phyloP scores from a whole-genome alignment of 1,284 basidiomycete genomes.

The Melampsora occidentalis region DNA sequence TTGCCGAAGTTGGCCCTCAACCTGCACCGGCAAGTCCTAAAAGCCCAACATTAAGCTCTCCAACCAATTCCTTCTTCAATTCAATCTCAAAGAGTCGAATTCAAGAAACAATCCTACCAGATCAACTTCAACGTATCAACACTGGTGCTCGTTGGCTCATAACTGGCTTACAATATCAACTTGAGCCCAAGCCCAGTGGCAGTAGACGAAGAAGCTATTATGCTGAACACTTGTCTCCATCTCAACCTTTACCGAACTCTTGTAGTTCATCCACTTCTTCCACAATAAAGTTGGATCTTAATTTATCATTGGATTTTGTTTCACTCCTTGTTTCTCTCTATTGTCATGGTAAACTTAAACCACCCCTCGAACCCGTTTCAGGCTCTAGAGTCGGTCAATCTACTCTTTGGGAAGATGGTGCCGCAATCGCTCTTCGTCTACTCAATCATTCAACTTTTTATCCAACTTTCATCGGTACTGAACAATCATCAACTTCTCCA shows the following conservation, averaged over 20 bases:
- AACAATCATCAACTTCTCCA: background rate
- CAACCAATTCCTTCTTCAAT: conserved; percentile 1
- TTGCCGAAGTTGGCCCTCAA: background rate
- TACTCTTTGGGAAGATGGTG: conserved; percentile 8
- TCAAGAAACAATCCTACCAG: background rate
- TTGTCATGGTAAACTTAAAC: conserved; percentile 4
- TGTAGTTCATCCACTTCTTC: background rate
- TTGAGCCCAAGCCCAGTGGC: background rate
- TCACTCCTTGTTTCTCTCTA: conserved; percentile 1
- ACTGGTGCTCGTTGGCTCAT: conserved; percentile 7
- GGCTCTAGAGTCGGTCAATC: background rate
- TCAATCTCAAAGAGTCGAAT: background rate
- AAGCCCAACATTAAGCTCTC: background rate
- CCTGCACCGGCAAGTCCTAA: background rate
- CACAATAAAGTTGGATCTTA: background rate
- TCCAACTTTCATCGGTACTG: conserved; percentile 1
- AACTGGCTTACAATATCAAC: background rate
- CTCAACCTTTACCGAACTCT: background rate
- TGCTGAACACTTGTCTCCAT: background rate
- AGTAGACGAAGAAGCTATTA: background rate
- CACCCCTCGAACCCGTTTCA: conserved; percentile 1
- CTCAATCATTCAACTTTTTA: conserved; percentile 5
- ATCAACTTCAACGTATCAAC: background rate
- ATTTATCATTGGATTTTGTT: background rate
- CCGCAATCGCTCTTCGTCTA: background rate